Percentiles rank a stretch among this genome's conserved stretches.
These are phyloP conservation scores for Pestalotiopsis sp. DNA, from an alignment of 2,329 filamentous ascomycete species.

Conservation along the genomic window DNA sequence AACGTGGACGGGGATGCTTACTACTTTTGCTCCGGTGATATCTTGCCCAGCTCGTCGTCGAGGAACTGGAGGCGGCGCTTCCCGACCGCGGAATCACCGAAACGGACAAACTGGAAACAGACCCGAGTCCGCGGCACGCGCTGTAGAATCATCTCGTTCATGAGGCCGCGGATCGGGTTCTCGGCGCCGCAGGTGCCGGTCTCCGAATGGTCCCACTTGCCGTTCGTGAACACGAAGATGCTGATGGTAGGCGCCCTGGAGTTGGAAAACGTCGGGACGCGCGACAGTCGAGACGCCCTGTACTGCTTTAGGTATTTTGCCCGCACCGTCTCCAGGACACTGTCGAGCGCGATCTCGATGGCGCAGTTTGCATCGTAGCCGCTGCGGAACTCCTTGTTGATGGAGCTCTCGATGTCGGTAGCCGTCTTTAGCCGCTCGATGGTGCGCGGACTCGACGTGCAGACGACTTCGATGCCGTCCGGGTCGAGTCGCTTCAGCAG, in stretches of 20 bases:
- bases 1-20: neutral
- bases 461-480: neutral
- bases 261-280: too few species aligned
- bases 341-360: neutral
- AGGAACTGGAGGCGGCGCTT: neutral
- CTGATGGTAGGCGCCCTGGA: neutral
- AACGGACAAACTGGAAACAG: neutral
- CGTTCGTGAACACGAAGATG: neutral
- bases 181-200: neutral
- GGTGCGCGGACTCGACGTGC: neutral
- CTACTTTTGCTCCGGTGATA: neutral
- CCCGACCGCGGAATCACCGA: neutral
- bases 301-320: too few species aligned
- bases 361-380: neutral
- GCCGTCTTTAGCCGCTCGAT: neutral
- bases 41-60: neutral
- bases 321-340: neutral
- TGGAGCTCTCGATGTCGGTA: neutral
- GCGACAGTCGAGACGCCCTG: too few species aligned
- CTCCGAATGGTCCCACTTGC: neutral
- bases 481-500: neutral
- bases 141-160: neutral
- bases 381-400: neutral
- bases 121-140: neutral
- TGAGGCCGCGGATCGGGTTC: neutral